phyloP scores from a whole-genome alignment of 176 grass and related monocot species.

The Hordeum vulgare region MorexV3_pseudomolecules_assembly NC_058518.1:14650361-14650860 shows the following conservation, averaged over 20 bases:
- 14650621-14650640: constrained; percentile 17
- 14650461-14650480: constrained; percentile 86
- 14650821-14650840: background rate
- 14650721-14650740: background rate
- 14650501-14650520: constrained; percentile 85
- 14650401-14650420: background rate
- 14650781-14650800: background rate
- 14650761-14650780: background rate
- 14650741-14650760: background rate
- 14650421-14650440: constrained; percentile 14
- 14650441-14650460: constrained; percentile 68
- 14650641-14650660: background rate
- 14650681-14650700: background rate
- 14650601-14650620: constrained; percentile 41
- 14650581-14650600: constrained; percentile 64
- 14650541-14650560: constrained; percentile 87
- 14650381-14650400: constrained; percentile 28
- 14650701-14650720: background rate
- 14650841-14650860: background rate
- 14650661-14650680: background rate
- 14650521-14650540: constrained; percentile 67
- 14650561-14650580: constrained; percentile 87
- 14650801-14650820: background rate
- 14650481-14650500: constrained; percentile 75
- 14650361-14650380: constrained; percentile 84